These are phyloP conservation scores for Nepenthes mirabilis DNA, from an alignment of 148 eudicot genomes.

Conservation along the genomic window DNA sequence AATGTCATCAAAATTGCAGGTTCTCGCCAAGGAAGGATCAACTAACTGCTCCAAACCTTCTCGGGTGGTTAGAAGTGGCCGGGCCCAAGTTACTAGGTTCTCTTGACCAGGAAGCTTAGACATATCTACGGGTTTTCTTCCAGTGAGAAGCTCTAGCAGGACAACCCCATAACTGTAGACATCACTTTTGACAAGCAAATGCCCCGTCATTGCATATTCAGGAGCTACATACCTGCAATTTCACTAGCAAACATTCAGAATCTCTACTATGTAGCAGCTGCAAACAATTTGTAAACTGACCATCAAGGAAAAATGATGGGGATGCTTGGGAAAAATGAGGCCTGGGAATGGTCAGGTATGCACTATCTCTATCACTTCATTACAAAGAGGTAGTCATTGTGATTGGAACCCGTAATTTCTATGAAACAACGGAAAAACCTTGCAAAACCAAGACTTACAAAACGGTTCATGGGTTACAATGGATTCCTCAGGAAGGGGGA, in stretches of 20 bases:
- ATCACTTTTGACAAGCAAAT: constrained; percentile 90
- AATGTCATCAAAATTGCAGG: constrained; percentile 64
- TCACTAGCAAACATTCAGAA: neutral
- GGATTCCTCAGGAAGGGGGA: too few species aligned
- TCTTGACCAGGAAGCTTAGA: constrained; percentile 85
- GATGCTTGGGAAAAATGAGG: neutral
- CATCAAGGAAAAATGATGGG: neutral
- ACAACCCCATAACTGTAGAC: constrained; percentile 97
- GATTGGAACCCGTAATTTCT: too few species aligned
- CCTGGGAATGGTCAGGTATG: neutral
- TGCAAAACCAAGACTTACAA: too few species aligned
- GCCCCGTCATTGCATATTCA: constrained; percentile 99
- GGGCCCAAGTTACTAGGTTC: constrained; percentile 96
- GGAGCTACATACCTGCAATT: constrained; percentile 91
- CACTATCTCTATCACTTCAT: too few species aligned
- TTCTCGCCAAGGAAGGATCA: constrained; percentile 59
- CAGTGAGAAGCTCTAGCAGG: constrained; percentile 83
- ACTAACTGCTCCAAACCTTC: constrained; percentile 78
- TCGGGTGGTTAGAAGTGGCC: constrained; percentile 57
- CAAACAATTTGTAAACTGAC: neutral
- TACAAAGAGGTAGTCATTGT: too few species aligned
- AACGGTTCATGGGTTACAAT: too few species aligned
- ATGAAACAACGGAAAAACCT: too few species aligned
- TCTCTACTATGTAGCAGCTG: too few species aligned
- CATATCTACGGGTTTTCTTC: constrained; percentile 91